phyloP scores from a whole-genome alignment of 768 basidiomycete genomes.

The Dacryopinax spathularia region DNA sequence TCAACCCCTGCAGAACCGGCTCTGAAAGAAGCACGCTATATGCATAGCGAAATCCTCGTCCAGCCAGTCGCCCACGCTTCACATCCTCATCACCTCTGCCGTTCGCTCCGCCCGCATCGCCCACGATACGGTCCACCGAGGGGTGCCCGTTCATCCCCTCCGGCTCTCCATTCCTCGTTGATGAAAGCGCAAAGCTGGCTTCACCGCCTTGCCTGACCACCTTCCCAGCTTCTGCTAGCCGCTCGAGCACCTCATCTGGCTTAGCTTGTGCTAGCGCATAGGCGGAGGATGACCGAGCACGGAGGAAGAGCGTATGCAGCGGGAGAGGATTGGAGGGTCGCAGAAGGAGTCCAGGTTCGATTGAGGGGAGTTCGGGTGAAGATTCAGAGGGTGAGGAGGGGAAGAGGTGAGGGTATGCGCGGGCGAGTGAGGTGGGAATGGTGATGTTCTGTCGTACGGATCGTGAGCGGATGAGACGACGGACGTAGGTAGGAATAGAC shows the following conservation, averaged over 20 bases:
- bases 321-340: neutral
- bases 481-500: neutral
- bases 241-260: neutral
- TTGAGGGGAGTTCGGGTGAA: too few relatives aligned
- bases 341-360: neutral
- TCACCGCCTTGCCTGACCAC: neutral
- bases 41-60: conserved; percentile 3
- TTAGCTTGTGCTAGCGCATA: neutral
- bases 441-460: neutral
- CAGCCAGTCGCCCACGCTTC: too few relatives aligned
- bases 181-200: neutral
- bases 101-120: neutral
- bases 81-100: too few relatives aligned
- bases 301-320: neutral
- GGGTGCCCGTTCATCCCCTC: neutral
- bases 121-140: neutral
- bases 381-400: too few relatives aligned
- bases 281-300: neutral
- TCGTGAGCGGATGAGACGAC: neutral
- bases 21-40: conserved; percentile 43
- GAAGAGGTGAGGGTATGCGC: neutral
- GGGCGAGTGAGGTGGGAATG: neutral
- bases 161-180: too few relatives aligned
- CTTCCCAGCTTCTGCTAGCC: neutral
- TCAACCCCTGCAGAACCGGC: conserved; percentile 61